phyloP scores from a whole-genome alignment of 345 rosid species.

The Eucalyptus curtisii region DNA sequence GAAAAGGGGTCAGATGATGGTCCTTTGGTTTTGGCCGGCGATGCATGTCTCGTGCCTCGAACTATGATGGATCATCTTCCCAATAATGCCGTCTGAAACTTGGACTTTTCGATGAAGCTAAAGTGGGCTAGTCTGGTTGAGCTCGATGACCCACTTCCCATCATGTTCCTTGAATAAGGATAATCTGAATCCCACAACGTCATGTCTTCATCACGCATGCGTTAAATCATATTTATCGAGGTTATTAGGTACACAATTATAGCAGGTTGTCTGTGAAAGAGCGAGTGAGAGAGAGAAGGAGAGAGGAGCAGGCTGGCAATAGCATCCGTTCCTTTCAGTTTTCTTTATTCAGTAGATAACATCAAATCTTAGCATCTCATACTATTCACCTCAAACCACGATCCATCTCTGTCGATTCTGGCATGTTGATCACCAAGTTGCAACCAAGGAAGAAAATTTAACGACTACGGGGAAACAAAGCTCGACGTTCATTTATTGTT shows the following conservation, averaged over 20 bases:
- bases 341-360: neutral
- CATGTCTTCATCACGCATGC: neutral
- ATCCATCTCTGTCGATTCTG: neutral
- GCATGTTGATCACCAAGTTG: neutral
- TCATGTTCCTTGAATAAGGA: neutral
- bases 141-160: neutral
- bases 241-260: neutral
- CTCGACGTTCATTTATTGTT: neutral
- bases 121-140: neutral
- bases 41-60: neutral
- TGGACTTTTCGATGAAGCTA: neutral
- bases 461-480: neutral
- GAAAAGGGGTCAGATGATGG: neutral
- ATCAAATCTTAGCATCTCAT: neutral
- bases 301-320: neutral
- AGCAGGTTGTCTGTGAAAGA: neutral
- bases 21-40: neutral
- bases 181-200: neutral
- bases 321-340: neutral
- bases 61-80: neutral
- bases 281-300: neutral
- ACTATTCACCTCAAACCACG: neutral
- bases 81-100: neutral
- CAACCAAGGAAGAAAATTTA: neutral
- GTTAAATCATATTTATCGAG: neutral